Evolutionary conservation across 1,284 basidiomycete genomes (phyloP).

Genomic region (Cryptococcus sp.): DNA sequence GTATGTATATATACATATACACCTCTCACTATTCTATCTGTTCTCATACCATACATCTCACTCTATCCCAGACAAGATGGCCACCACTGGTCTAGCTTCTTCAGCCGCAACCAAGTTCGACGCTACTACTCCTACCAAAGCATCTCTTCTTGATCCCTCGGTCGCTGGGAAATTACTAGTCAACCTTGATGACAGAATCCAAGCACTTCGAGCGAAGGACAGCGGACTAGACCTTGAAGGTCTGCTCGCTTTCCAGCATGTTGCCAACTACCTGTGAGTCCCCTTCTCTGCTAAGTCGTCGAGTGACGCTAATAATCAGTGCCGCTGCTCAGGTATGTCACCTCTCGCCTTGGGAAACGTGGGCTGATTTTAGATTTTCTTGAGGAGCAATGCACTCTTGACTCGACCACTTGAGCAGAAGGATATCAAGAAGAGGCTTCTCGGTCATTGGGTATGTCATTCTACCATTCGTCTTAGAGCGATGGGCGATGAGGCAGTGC

Average conservation of each 20-base stretch:
- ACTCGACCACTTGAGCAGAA: constrained; percentile 56
- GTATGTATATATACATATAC: no score
- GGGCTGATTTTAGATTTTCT: no score
- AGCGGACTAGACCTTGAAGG: constrained; percentile 42
- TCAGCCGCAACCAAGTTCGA: constrained; percentile 32
- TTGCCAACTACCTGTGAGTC: constrained; percentile 44
- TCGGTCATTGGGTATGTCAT: constrained; percentile 51
- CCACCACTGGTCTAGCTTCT: constrained; percentile 37
- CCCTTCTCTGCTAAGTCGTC: neutral
- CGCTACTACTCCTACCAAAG: constrained; percentile 42
- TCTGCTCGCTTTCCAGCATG: constrained; percentile 47
- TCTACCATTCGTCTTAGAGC: neutral
- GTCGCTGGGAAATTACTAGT: constrained; percentile 44
- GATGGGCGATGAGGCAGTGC: neutral
- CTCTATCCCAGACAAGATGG: constrained; percentile 15
- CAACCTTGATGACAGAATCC: constrained; percentile 39
- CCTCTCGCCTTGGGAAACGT: no score
- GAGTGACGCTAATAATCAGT: constrained; percentile 12
- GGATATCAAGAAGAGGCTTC: constrained; percentile 70
- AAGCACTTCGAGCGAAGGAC: constrained; percentile 15
- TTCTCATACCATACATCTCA: neutral
- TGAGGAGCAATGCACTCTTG: constrained; percentile 66
- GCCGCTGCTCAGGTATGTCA: no score
- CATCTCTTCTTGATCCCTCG: constrained; percentile 38
- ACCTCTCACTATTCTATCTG: no score